phyloP scores from a whole-genome alignment of 441 rosid genomes.

The California macrophylla region DNA sequence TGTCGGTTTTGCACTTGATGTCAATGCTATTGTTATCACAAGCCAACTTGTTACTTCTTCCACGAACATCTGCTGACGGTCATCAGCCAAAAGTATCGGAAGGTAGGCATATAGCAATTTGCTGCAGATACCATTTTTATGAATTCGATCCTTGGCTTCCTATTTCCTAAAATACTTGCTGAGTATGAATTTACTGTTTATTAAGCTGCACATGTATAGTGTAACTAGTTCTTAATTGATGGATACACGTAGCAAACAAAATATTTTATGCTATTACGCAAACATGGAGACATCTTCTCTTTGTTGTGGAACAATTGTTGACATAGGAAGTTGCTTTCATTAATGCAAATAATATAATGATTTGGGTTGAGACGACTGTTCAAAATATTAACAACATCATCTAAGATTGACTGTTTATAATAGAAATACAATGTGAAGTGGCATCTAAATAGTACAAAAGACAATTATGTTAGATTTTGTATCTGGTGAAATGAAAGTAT shows the following conservation, averaged over 20 bases:
- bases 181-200: not conserved
- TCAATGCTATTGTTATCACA: conserved; percentile 76
- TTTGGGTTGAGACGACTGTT: not conserved
- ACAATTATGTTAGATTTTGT: not conserved
- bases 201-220: not conserved
- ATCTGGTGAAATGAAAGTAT: not conserved
- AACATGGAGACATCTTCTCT: not conserved
- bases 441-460: not conserved
- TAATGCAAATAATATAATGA: not conserved
- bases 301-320: not conserved
- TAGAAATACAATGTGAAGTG: not conserved
- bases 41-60: conserved; percentile 85
- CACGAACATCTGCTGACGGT: conserved; percentile 69
- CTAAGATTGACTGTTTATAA: not conserved
- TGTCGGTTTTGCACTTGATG: conserved; percentile 96
- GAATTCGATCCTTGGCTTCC: not conserved
- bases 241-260: not conserved
- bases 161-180: not conserved
- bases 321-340: not conserved
- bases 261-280: not conserved
- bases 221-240: not conserved
- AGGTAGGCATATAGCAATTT: conserved; percentile 28
- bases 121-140: not conserved
- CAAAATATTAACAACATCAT: not conserved
- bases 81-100: conserved; percentile 78